Conservation (phyloP, 768 basidiomycete species). For the Nevesoporus exiguus region DNA sequence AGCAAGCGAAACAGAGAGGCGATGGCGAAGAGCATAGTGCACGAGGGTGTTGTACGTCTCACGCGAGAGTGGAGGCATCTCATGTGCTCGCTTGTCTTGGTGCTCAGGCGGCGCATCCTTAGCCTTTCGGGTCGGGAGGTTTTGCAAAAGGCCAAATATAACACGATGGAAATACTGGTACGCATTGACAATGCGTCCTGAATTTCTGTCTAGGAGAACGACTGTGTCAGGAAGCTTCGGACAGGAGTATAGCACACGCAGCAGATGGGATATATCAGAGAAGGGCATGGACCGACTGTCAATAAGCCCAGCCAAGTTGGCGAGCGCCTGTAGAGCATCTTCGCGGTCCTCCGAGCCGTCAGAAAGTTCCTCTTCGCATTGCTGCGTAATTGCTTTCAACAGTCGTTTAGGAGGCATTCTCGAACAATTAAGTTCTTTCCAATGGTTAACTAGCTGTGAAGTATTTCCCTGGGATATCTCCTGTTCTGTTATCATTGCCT, state of each 20-base stretch:
- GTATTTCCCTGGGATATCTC: conserved; percentile 10
- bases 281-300: conserved; percentile 49
- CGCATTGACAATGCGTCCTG: conserved; percentile 34
- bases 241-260: conserved; percentile 45
- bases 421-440: conserved; percentile 14
- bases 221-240: conserved; percentile 40
- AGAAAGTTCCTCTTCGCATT: conserved; percentile 31
- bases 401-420: conserved; percentile 30
- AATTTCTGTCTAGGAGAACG: conserved; percentile 33
- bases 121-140: conserved; percentile 28
- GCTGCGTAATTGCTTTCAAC: conserved; percentile 31
- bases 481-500: conserved; percentile 18
- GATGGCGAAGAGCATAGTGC: conserved; percentile 62
- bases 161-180: conserved; percentile 48
- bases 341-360: conserved; percentile 26
- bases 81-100: not conserved
- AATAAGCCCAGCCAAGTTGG: conserved; percentile 52
- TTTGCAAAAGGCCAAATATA: conserved; percentile 38
- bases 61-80: conserved; percentile 36
- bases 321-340: conserved; percentile 55
- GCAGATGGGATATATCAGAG: conserved; percentile 40
- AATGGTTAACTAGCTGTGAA: conserved; percentile 15
- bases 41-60: conserved; percentile 59
- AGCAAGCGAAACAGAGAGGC: conserved; percentile 48
- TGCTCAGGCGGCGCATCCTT: conserved; percentile 19